These are phyloP conservation scores for Saprolegnia diclina DNA, from an alignment of 352 stramenopile species.

Conservation along the genomic window DNA sequence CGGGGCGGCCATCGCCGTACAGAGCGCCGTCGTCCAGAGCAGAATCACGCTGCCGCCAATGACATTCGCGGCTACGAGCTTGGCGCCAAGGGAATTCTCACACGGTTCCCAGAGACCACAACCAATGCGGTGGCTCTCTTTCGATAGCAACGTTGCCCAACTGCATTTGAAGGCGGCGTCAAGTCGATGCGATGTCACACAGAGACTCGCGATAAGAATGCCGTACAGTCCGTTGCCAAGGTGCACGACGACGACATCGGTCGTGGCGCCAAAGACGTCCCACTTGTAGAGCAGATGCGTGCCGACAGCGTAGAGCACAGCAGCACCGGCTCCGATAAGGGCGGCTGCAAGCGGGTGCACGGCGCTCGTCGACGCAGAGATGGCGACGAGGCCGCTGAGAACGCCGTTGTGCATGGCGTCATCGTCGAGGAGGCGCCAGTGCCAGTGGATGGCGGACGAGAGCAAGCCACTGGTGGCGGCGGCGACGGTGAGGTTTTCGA, in stretches of 20 bases:
- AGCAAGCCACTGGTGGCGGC: background rate
- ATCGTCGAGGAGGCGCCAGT: background rate
- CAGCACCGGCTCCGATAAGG: background rate
- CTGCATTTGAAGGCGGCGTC: background rate
- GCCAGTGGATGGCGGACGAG: background rate
- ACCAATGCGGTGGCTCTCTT: background rate
- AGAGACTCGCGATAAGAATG: background rate
- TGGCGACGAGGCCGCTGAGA: constrained; percentile 20
- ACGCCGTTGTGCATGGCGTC: constrained; percentile 19
- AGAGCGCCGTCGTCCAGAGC: background rate
- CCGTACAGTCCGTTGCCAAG: constrained; percentile 20
- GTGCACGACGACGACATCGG: constrained; percentile 11
- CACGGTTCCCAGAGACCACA: constrained; percentile 19
- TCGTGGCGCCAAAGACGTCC: background rate
- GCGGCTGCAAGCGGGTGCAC: background rate
- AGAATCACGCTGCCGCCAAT: background rate
- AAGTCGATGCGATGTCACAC: background rate
- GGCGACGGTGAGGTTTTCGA: constrained; percentile 3
- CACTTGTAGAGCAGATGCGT: background rate
- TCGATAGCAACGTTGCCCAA: background rate
- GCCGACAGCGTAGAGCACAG: background rate
- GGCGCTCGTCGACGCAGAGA: constrained; percentile 8
- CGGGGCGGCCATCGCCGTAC: background rate
- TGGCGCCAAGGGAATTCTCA: background rate
- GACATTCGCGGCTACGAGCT: background rate